Evolutionary conservation across 2,329 filamentous ascomycete genomes (phyloP).

Genomic region (Xenosphaeropsis pyriputrescens): DNA sequence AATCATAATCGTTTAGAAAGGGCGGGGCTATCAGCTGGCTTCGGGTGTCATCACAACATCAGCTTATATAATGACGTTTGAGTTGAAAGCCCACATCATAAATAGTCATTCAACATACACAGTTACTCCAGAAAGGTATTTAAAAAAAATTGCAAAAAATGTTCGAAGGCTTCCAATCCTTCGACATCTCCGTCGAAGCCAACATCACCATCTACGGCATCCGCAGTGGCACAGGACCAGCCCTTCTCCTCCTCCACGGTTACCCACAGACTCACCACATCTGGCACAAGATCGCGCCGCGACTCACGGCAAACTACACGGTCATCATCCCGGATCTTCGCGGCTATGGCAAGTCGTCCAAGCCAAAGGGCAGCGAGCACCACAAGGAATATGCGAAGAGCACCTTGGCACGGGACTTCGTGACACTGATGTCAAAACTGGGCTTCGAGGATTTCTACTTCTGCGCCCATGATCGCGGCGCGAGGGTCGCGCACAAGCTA

Average conservation of each 20-base stretch:
- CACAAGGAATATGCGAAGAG: slow-evolving; percentile 25
- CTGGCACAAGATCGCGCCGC: slow-evolving; percentile 30
- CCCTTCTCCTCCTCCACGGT: slow-evolving; percentile 33
- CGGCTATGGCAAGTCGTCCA: slow-evolving; percentile 35
- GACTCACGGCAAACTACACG: slow-evolving; percentile 23
- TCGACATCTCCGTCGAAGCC: slow-evolving; percentile 21
- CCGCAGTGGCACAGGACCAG: slow-evolving; percentile 17
- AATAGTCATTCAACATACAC: no score
- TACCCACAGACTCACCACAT: slow-evolving; percentile 37
- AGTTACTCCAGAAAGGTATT: no score
- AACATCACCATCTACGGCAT: slow-evolving; percentile 28
- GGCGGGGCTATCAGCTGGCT: no score
- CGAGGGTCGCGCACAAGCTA: slow-evolving; percentile 34
- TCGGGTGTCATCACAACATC: no score
- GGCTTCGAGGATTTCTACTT: slow-evolving; percentile 26
- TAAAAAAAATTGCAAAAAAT: slow-evolving; percentile 13
- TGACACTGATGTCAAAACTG: slow-evolving; percentile 26
- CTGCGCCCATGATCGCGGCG: slow-evolving; percentile 40
- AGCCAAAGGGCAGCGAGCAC: slow-evolving; percentile 18
- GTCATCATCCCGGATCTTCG: slow-evolving; percentile 32
- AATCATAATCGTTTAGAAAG: no score
- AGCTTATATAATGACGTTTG: no score
- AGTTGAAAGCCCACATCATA: no score
- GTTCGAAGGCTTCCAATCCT: slow-evolving; percentile 24
- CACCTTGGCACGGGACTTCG: slow-evolving; percentile 29